These are phyloP conservation scores for Capillidium rhysosporum DNA, from an alignment of 371 early-diverging fungal species.

Conservation along the genomic window DNA sequence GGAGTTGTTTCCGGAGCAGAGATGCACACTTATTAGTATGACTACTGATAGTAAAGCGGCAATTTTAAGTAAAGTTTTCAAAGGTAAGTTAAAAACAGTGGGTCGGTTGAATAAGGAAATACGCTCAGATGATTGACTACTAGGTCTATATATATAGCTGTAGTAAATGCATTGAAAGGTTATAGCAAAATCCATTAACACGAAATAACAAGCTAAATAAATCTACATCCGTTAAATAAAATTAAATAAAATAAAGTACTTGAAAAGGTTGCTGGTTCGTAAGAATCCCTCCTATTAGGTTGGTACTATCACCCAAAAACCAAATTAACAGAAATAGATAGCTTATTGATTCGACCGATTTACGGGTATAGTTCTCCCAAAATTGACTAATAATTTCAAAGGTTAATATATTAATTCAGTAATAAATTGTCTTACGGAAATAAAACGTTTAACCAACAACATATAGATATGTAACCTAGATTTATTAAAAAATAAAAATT, in stretches of 20 bases:
- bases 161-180: constrained; percentile 27
- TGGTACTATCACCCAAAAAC: constrained; percentile 34
- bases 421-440: constrained; percentile 34
- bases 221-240: constrained; percentile 9
- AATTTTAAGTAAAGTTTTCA: constrained; percentile 3
- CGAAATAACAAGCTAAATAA: constrained; percentile 29
- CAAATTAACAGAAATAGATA: constrained; percentile 6
- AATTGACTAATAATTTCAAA: constrained; percentile 5
- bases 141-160: not conserved
- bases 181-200: constrained; percentile 20
- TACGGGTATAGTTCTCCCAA: constrained; percentile 7
- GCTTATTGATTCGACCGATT: constrained; percentile 8
- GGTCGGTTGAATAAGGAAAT: not conserved
- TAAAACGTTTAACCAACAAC: constrained; percentile 58
- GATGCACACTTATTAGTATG: not conserved
- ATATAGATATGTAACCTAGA: constrained; percentile 46
- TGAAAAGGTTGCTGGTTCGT: constrained; percentile 52
- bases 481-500: no score
- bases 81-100: constrained; percentile 6
- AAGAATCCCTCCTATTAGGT: constrained; percentile 41
- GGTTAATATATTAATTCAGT: not conserved
- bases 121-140: not conserved
- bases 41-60: constrained; percentile 6
- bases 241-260: constrained; percentile 10
- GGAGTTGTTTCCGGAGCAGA: constrained; percentile 9